Conservation (phyloP, 2,329 filamentous ascomycete species). For the Chrysosporium keratinophilum region DNA sequence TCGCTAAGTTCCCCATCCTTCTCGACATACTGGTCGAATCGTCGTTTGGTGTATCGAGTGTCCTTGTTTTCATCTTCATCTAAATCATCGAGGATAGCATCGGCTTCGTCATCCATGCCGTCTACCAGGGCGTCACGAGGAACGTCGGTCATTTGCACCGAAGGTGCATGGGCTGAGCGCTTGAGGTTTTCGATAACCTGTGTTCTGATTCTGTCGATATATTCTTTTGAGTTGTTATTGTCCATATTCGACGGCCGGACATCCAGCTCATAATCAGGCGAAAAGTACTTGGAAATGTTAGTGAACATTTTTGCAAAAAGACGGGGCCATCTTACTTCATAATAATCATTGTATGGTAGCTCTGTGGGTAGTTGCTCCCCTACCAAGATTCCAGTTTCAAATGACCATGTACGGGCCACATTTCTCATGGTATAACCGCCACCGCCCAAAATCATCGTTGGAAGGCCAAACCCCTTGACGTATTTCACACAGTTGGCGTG, state of each 20-base stretch:
- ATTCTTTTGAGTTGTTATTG: constrained; percentile 58
- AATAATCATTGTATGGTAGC: constrained; percentile 96
- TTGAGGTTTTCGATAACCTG: constrained; percentile 58
- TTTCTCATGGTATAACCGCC: constrained; percentile 62
- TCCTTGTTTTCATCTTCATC: constrained; percentile 85
- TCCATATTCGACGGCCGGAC: constrained; percentile 63
- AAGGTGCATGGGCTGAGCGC: constrained; percentile 52
- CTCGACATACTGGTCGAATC: constrained; percentile 67
- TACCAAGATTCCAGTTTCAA: constrained; percentile 69
- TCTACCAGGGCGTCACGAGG: constrained; percentile 46
- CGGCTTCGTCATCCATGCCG: constrained; percentile 54
- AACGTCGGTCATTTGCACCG: constrained; percentile 55
- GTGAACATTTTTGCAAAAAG: constrained; percentile 4
- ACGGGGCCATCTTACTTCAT: constrained; percentile 45
- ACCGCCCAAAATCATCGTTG: constrained; percentile 55
- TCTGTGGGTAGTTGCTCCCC: constrained; percentile 69
- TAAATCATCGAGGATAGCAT: constrained; percentile 55
- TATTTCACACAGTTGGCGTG: constrained; percentile 61
- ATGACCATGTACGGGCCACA: constrained; percentile 51
- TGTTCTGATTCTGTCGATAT: constrained; percentile 56
- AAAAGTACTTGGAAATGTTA: constrained; percentile 46
- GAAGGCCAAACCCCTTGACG: constrained; percentile 57
- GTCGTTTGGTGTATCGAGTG: constrained; percentile 65
- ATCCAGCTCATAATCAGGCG: constrained; percentile 58
- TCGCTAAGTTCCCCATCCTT: constrained; percentile 75